Evolutionary conservation across 2,329 filamentous ascomycete genomes (phyloP).

Genomic region (Aspergillus phoenicis): DNA sequence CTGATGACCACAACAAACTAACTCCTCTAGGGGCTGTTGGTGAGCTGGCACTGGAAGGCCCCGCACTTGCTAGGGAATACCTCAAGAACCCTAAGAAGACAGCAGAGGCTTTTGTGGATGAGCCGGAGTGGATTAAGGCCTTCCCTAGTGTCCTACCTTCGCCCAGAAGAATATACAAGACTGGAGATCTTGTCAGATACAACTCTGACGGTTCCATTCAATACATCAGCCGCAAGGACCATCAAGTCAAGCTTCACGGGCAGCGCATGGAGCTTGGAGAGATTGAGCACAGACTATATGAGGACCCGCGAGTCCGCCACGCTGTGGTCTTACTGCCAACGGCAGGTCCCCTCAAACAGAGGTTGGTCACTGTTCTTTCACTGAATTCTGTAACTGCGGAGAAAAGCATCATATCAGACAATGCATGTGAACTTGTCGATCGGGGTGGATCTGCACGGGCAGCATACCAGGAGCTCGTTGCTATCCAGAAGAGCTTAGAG

Average conservation of each 20-base stretch:
- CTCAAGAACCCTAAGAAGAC: constrained; percentile 40
- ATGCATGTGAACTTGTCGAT: constrained; percentile 37
- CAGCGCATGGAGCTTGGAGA: constrained; percentile 64
- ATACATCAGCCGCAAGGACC: constrained; percentile 59
- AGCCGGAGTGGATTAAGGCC: constrained; percentile 28
- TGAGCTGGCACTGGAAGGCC: constrained; percentile 42
- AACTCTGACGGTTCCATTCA: constrained; percentile 25
- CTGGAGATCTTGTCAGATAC: constrained; percentile 29
- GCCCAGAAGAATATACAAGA: constrained; percentile 29
- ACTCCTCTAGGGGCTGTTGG: constrained; percentile 41
- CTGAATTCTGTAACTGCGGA: constrained; percentile 32
- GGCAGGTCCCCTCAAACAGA: constrained; percentile 45
- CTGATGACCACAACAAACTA: constrained; percentile 33
- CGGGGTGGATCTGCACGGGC: constrained; percentile 23
- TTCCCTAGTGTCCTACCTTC: constrained; percentile 12
- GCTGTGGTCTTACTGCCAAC: constrained; percentile 49
- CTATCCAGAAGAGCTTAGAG: constrained; percentile 42
- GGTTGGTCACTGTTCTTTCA: constrained; percentile 50
- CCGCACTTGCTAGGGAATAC: constrained; percentile 44
- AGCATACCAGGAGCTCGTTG: constrained; percentile 33
- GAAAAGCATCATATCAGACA: constrained; percentile 31
- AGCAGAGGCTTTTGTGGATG: constrained; percentile 28
- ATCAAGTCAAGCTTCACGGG: constrained; percentile 67
- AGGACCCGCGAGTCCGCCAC: constrained; percentile 39
- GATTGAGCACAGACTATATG: constrained; percentile 44